These are phyloP conservation scores for Raphanus raphanistrum DNA, from an alignment of 345 rosid species.

Conservation along the genomic window DNA sequence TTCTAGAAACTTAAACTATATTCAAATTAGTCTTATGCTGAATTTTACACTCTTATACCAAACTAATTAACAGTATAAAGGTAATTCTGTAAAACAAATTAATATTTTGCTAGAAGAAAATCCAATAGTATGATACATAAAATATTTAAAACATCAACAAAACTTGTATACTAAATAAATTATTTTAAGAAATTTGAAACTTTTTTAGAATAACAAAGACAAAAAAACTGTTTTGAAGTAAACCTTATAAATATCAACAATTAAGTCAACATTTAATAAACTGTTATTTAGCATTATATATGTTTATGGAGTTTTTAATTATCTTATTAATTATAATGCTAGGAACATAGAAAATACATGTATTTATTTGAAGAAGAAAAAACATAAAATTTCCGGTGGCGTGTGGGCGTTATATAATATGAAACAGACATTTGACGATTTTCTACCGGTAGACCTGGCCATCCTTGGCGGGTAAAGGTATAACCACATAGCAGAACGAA, in stretches of 20 bases:
- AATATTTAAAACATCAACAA: not conserved
- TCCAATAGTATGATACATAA: not conserved
- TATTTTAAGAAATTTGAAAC: not conserved
- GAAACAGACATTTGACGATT: constrained; percentile 28
- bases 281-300: not conserved
- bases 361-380: not conserved
- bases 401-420: not conserved
- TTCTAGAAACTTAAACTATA: constrained; percentile 14
- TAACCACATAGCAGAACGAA: constrained; percentile 30
- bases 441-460: constrained; percentile 31
- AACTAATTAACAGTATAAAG: not conserved
- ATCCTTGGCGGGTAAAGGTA: constrained; percentile 38
- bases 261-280: not conserved
- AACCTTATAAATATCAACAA: not conserved
- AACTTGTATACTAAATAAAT: not conserved
- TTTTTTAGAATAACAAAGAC: not conserved
- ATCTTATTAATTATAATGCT: not conserved
- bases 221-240: not conserved
- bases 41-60: not conserved
- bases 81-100: not conserved
- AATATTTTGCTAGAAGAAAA: not conserved
- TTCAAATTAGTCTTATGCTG: constrained; percentile 1
- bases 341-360: not conserved
- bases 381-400: not conserved
- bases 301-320: not conserved